Percentiles rank a stretch among this genome's conserved stretches.
Conservation (phyloP, 2,329 filamentous ascomycete species). For the Neonectria hederae region DNA sequence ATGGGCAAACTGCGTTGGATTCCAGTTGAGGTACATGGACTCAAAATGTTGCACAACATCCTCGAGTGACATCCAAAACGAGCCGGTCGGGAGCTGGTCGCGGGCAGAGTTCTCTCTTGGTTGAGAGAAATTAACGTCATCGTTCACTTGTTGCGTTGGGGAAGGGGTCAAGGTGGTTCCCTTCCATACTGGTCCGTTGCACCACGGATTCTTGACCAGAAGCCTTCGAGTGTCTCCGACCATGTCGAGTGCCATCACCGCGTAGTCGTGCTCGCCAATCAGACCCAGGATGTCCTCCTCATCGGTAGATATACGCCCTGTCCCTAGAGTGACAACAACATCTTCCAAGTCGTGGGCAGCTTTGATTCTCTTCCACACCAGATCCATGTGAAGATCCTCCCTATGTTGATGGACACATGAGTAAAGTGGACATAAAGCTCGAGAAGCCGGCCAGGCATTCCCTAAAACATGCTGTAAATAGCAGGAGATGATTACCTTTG, state of each 20-base stretch:
- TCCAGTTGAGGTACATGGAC: slow-evolving; percentile 98
- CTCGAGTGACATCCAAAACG: slow-evolving; percentile 92
- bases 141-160: background rate
- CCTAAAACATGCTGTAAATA: background rate
- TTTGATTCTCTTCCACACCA: slow-evolving; percentile 81
- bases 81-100: slow-evolving; percentile 62
- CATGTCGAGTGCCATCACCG: slow-evolving; percentile 80
- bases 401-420: slow-evolving; percentile 51
- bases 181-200: slow-evolving; percentile 79
- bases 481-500: slow-evolving; percentile 65
- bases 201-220: slow-evolving; percentile 96
- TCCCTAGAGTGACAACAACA: slow-evolving; percentile 89
- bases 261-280: slow-evolving; percentile 93
- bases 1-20: slow-evolving; percentile 81
- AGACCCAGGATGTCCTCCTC: slow-evolving; percentile 86
- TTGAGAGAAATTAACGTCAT: background rate
- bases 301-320: slow-evolving; percentile 78
- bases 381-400: slow-evolving; percentile 79
- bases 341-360: slow-evolving; percentile 80
- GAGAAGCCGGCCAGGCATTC: background rate
- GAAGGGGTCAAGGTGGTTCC: slow-evolving; percentile 43
- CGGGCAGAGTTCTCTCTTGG: background rate
- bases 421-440: background rate
- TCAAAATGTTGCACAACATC: slow-evolving; percentile 92
- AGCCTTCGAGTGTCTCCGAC: slow-evolving; percentile 70